Evolutionary conservation across 768 basidiomycete genomes (phyloP).

Genomic region (Cystofilobasidium bisporidii): DNA sequence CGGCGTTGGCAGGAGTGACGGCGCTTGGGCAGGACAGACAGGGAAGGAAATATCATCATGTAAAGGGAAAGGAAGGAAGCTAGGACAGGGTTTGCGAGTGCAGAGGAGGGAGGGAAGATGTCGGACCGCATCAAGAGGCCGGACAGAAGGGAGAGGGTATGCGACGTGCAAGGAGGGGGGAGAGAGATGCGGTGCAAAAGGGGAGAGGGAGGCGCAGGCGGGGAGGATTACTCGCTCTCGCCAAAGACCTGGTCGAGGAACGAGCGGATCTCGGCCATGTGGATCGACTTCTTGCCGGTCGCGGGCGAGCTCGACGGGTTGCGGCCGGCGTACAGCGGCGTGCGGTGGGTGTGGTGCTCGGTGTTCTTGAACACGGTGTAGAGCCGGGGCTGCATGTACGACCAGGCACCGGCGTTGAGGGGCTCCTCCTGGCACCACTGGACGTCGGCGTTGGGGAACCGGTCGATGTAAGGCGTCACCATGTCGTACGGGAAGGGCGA

Average conservation of each 20-base stretch:
- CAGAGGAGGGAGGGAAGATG: too few relatives aligned
- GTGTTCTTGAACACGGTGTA: conserved; percentile 80
- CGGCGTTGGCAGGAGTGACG: too few relatives aligned
- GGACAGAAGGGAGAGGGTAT: too few relatives aligned
- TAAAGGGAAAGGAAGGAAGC: too few relatives aligned
- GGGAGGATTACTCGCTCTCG: too few relatives aligned
- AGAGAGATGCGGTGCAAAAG: too few relatives aligned
- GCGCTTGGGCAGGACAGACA: too few relatives aligned
- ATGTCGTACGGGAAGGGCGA: conserved; percentile 97
- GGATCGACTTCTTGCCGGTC: conserved; percentile 67
- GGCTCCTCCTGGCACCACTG: conserved; percentile 98
- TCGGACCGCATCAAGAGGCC: too few relatives aligned
- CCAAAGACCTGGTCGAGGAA: conserved; percentile 46
- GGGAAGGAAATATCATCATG: too few relatives aligned
- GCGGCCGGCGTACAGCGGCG: conserved; percentile 83
- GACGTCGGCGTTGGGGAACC: conserved; percentile 87
- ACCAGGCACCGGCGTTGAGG: conserved; percentile 95
- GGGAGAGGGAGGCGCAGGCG: too few relatives aligned
- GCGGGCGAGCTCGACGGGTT: conserved; percentile 85
- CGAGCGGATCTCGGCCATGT: conserved; percentile 74
- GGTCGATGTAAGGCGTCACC: conserved; percentile 87
- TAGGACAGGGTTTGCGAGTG: too few relatives aligned
- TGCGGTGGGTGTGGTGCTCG: conserved; percentile 80
- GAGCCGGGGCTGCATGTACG: conserved; percentile 51
- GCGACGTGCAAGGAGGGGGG: too few relatives aligned